A percentile compares a stretch with the other conserved stretches of the same genome.
These are phyloP conservation scores for Adiantum capillusveneris DNA, from an alignment of 75 land plant genomes.

Conservation along the genomic window DNA sequence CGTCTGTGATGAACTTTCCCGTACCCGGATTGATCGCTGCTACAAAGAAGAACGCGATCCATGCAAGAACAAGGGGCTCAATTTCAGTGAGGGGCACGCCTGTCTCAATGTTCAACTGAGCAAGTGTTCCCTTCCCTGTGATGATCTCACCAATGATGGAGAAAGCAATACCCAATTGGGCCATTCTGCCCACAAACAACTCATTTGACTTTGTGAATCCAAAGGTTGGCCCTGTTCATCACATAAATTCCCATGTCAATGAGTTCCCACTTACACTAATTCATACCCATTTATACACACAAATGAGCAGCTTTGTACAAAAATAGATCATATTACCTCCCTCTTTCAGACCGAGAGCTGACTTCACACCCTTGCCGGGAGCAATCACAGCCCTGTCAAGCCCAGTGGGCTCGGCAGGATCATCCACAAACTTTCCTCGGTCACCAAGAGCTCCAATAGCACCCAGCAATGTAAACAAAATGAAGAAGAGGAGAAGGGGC, in stretches of 20 bases:
- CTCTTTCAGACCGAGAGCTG: conserved; percentile 66
- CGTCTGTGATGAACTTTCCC: conserved; percentile 82
- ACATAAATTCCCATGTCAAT: too few relatives aligned
- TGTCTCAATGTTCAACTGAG: conserved; percentile 92
- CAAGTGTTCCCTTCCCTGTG: conserved; percentile 89
- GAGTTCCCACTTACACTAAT: too few relatives aligned
- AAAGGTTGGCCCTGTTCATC: conserved; percentile 62
- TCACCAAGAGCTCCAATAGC: conserved; percentile 93
- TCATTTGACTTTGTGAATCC: conserved; percentile 95
- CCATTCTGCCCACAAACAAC: conserved; percentile 92
- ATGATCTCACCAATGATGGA: conserved; percentile 90
- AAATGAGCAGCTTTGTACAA: too few relatives aligned
- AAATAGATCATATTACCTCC: conserved; percentile 47
- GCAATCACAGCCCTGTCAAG: conserved; percentile 61
- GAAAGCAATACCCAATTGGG: conserved; percentile 91
- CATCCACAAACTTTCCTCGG: conserved; percentile 82
- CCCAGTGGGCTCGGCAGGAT: conserved; percentile 45
- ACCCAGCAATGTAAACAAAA: conserved; percentile 83
- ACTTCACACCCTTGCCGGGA: conserved; percentile 75
- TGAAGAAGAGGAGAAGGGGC: conserved; percentile 73
- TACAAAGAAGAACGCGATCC: conserved; percentile 82
- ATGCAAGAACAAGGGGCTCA: conserved; percentile 78
- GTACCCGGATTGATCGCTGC: conserved; percentile 91
- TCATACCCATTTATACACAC: too few relatives aligned
- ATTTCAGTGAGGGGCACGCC: conserved; percentile 88